These are phyloP conservation scores for Aulographum hederae DNA, from an alignment of 2,329 filamentous ascomycete genomes.

Conservation along the genomic window DNA sequence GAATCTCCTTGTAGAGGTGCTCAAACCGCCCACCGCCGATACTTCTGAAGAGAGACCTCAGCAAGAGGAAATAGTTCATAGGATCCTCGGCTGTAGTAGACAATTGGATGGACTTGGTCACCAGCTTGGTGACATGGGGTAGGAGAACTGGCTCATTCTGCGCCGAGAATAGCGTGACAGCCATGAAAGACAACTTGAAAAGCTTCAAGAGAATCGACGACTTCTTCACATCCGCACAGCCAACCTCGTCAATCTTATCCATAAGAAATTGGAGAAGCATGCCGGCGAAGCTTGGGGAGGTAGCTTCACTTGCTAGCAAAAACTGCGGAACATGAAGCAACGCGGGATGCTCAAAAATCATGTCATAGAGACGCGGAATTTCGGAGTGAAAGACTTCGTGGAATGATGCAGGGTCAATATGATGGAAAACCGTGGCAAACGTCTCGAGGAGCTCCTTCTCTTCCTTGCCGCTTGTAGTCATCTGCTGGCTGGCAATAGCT, in stretches of 20 bases:
- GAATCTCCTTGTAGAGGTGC: constrained; percentile 92
- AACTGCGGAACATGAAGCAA: constrained; percentile 94
- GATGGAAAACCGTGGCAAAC: constrained; percentile 96
- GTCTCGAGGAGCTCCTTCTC: constrained; percentile 95
- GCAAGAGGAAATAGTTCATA: constrained; percentile 93
- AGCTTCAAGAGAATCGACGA: constrained; percentile 82
- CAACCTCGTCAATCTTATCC: constrained; percentile 89
- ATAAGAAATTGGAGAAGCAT: constrained; percentile 97
- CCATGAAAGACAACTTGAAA: constrained; percentile 99
- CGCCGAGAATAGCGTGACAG: constrained; percentile 81
- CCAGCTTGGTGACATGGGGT: constrained; percentile 91
- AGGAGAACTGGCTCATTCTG: constrained; percentile 93
- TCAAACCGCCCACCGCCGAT: constrained; percentile 97
- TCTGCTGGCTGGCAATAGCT: constrained; percentile 86
- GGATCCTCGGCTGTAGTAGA: constrained; percentile 92
- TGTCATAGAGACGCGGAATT: constrained; percentile 89
- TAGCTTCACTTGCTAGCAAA: constrained; percentile 95
- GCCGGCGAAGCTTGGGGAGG: constrained; percentile 89
- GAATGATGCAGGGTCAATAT: constrained; percentile 94
- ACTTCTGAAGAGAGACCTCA: constrained; percentile 83
- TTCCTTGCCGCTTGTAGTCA: constrained; percentile 83
- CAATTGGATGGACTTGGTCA: constrained; percentile 90
- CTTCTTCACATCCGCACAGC: constrained; percentile 77
- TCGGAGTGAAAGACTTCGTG: constrained; percentile 97
- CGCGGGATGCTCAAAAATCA: constrained; percentile 93